Conservation (phyloP, 768 basidiomycete genomes). For the Postia placenta region DNA sequence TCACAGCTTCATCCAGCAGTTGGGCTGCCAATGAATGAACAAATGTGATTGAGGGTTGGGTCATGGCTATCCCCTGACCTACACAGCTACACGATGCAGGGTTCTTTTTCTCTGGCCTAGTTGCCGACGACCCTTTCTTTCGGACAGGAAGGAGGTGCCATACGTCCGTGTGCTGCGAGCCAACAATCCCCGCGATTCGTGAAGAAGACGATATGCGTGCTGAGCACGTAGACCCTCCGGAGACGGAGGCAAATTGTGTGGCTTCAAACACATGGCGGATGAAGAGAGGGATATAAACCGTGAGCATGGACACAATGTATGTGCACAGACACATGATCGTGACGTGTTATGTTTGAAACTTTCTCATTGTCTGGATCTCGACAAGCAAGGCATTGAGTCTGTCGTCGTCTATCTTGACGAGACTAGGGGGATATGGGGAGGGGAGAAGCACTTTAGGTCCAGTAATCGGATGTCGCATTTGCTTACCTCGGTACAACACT, state of each 20-base stretch:
- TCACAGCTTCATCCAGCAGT: no score
- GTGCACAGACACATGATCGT: not conserved
- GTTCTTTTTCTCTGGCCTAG: no score
- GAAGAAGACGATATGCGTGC: not conserved
- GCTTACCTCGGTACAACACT: conserved; percentile 81
- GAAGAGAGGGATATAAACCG: no score
- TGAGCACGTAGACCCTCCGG: not conserved
- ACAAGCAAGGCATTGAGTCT: conserved; percentile 73
- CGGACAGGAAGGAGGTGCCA: no score
- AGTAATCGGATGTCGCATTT: not conserved
- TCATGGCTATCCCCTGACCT: no score
- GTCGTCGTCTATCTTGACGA: conserved; percentile 87
- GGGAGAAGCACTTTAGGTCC: not conserved
- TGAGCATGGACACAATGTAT: not conserved
- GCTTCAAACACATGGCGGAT: not conserved
- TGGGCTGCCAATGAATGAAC: no score
- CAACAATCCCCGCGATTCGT: not conserved
- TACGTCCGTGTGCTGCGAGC: not conserved
- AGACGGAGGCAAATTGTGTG: not conserved
- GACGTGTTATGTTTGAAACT: conserved; percentile 68
- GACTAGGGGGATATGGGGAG: conserved; percentile 32
- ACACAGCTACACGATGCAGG: no score
- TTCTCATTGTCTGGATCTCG: conserved; percentile 87
- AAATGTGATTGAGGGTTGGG: no score
- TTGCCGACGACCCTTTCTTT: no score